Evolutionary conservation across 2,329 filamentous ascomycete genomes (phyloP).

Genomic region (Diaporthe sp.): DNA sequence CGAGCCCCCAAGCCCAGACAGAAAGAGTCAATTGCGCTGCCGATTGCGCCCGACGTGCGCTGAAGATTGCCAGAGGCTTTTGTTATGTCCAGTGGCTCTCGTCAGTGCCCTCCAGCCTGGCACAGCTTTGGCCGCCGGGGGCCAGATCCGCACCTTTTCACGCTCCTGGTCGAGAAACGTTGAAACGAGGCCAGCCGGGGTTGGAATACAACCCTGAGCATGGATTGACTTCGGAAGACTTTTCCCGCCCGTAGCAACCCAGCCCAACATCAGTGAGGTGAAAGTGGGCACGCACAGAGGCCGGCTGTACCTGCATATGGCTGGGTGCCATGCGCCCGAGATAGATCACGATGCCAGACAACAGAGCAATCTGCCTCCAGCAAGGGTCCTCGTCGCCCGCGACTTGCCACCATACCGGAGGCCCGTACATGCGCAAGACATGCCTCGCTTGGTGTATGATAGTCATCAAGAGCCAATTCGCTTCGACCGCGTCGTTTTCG

Average conservation of each 20-base stretch:
- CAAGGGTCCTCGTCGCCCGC: background rate
- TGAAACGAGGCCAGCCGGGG: constrained; percentile 27
- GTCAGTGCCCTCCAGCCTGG: constrained; percentile 24
- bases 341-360: constrained; percentile 14
- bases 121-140: constrained; percentile 28
- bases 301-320: constrained; percentile 36
- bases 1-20: constrained; percentile 5
- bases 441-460: constrained; percentile 8
- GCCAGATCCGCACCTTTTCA: background rate
- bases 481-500: constrained; percentile 21
- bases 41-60: constrained; percentile 10
- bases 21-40: constrained; percentile 23
- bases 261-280: background rate
- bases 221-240: constrained; percentile 34
- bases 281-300: constrained; percentile 21
- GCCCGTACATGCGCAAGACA: constrained; percentile 1
- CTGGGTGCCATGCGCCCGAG: constrained; percentile 17
- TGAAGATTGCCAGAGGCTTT: background rate
- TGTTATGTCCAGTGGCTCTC: constrained; percentile 7
- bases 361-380: constrained; percentile 1
- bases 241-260: constrained; percentile 23
- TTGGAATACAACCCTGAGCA: constrained; percentile 9
- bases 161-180: constrained; percentile 13
- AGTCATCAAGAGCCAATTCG: constrained; percentile 13
- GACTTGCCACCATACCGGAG: background rate